A percentile compares a stretch with the other conserved stretches of the same genome.
Evolutionary conservation across 148 eudicot species (phyloP).

Genomic region (Rhododendron simsii): DNA sequence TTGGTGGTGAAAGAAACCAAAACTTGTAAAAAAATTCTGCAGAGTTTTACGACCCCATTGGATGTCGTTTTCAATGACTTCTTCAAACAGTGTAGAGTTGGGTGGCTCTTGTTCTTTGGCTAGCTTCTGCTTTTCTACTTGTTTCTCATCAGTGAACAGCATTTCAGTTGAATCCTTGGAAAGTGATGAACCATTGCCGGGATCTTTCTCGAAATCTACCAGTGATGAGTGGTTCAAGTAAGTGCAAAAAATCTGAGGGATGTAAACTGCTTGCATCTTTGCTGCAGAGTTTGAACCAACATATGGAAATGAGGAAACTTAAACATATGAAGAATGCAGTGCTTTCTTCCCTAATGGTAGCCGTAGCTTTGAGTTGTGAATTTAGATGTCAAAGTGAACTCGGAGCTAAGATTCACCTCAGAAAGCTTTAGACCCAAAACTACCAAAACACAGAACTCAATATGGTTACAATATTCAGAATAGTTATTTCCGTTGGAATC

Average conservation of each 20-base stretch:
- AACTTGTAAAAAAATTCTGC: slow-evolving; percentile 29
- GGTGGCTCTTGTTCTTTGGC: slow-evolving; percentile 5
- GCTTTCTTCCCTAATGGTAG: neutral
- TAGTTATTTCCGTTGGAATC: neutral
- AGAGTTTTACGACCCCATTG: slow-evolving; percentile 44
- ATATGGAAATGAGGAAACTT: neutral
- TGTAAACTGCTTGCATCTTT: slow-evolving; percentile 6
- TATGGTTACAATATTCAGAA: neutral
- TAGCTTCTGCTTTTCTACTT: neutral
- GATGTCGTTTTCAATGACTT: slow-evolving; percentile 19
- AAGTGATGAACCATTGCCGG: neutral
- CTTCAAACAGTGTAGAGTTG: neutral
- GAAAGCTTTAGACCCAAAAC: neutral
- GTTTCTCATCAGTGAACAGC: slow-evolving; percentile 4
- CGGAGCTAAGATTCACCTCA: neutral
- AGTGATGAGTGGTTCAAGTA: neutral
- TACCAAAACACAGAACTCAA: neutral
- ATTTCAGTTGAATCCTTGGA: slow-evolving; percentile 5
- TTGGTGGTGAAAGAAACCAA: slow-evolving; percentile 26
- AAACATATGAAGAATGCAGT: neutral
- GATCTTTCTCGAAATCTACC: slow-evolving; percentile 9
- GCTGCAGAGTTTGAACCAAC: neutral
- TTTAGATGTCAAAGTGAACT: neutral
- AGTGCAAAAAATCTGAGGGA: neutral
- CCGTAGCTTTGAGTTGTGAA: neutral